These are phyloP conservation scores for Aspergillus viridinutans DNA, from an alignment of 2,329 filamentous ascomycete species.

Conservation along the genomic window DNA sequence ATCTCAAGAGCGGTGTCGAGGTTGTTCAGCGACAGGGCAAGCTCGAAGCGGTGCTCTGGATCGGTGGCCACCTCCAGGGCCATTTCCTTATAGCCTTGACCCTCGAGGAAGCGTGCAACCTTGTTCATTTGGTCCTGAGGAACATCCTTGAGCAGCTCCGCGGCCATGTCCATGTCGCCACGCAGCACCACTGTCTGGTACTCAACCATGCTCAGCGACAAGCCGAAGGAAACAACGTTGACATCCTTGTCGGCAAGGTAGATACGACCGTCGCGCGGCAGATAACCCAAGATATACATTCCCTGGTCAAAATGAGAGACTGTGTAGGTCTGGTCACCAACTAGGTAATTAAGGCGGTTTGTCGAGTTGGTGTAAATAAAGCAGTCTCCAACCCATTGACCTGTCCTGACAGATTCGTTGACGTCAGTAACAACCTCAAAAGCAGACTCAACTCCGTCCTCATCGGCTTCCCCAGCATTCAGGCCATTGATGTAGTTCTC, in stretches of 20 bases:
- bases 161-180: slow-evolving; percentile 86
- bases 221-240: slow-evolving; percentile 78
- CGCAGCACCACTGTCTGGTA: slow-evolving; percentile 95
- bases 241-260: slow-evolving; percentile 97
- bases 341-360: slow-evolving; percentile 94
- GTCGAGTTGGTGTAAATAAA: slow-evolving; percentile 98
- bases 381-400: slow-evolving; percentile 97
- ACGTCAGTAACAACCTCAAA: slow-evolving; percentile 97
- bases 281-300: slow-evolving; percentile 93
- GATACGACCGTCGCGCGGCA: slow-evolving; percentile 89
- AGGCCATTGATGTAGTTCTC: slow-evolving; percentile 82
- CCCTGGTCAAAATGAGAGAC: slow-evolving; percentile 94
- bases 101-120: slow-evolving; percentile 94
- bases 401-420: slow-evolving; percentile 86
- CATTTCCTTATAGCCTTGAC: slow-evolving; percentile 93
- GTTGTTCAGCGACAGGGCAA: slow-evolving; percentile 77
- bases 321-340: slow-evolving; percentile 96
- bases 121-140: slow-evolving; percentile 95
- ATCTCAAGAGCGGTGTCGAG: slow-evolving; percentile 82
- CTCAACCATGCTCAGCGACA: slow-evolving; percentile 89
- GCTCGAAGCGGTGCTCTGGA: slow-evolving; percentile 91
- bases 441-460: slow-evolving; percentile 89
- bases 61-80: slow-evolving; percentile 93
- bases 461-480: slow-evolving; percentile 76
- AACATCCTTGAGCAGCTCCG: slow-evolving; percentile 77